phyloP scores from a whole-genome alignment of 2,329 filamentous ascomycete genomes.

The Lojkania enalia region DNA sequence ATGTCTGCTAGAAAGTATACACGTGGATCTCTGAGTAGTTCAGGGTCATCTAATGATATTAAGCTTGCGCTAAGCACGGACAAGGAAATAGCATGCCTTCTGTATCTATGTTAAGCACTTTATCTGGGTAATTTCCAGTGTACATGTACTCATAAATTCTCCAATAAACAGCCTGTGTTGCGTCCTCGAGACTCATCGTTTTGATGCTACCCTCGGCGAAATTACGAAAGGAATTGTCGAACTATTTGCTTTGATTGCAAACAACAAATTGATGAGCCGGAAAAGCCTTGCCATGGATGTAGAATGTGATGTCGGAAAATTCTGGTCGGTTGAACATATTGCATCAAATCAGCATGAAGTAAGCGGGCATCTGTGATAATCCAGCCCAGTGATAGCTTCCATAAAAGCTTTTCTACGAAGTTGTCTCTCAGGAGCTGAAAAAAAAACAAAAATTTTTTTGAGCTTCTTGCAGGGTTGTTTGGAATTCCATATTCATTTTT shows the following conservation, averaged over 20 bases:
- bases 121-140: conserved; percentile 14
- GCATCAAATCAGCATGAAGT: too few species aligned
- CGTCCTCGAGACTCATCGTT: conserved; percentile 10
- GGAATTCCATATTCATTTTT: too few species aligned
- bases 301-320: conserved; percentile 15
- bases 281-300: conserved; percentile 10
- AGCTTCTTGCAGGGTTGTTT: too few species aligned
- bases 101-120: too few species aligned
- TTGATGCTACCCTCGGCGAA: conserved; percentile 16
- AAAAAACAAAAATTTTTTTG: too few species aligned
- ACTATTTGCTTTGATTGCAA: conserved; percentile 19
- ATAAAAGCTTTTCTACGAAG: too few species aligned
- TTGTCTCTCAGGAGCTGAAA: too few species aligned
- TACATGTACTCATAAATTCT: conserved; percentile 22
- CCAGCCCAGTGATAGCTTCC: too few species aligned
- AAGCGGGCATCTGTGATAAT: too few species aligned
- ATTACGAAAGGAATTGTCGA: conserved; percentile 15
- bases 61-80: too few species aligned
- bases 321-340: conserved; percentile 15
- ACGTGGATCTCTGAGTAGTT: conserved; percentile 11
- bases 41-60: conserved; percentile 9
- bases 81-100: too few species aligned
- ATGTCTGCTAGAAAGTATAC: conserved; percentile 17
- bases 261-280: conserved; percentile 4
- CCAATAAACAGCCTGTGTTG: conserved; percentile 13